Base-by-base conservation (phyloP, 805 yeast genomes). In the Jamesozyma lodderae region DNA sequence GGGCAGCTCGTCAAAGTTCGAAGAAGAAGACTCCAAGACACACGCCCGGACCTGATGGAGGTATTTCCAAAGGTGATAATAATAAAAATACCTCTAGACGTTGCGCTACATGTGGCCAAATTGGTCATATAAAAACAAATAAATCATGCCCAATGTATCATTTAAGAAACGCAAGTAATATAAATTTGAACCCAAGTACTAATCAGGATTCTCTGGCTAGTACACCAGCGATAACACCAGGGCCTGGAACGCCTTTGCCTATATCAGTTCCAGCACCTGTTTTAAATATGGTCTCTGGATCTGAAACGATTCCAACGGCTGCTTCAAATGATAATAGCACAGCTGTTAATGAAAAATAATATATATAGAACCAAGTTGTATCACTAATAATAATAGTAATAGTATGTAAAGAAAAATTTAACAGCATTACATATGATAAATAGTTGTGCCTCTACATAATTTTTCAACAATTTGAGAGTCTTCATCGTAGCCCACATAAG, bases 91-190 rank as follows among this genome's bases (percentile, higher is more conserved):
- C 69, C 0, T 79, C 81, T 7, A 69, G 98, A 57, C 76, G 85
- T 53, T 90, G 98, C 64, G 88, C 94, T 3, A 81, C 92, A 0
- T 90, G 98, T 69, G 97, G 97, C 17, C 92, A 90, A 10, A 71
- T 83, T 45, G 98, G 97, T 0, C 98, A 90, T 59, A 90, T 90
- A 44, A 73, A 92, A 57, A 90, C 98, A 2, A 87, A 86, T 57
- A 70, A 70, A 46, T 67, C 90, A 2, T 90, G 98, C 64, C 98
- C 97, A 13, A 70, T 87, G 73, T 90, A 83, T 56, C 75, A 73
- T 26, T 37, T 37, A 21, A 37, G 40, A 37, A 32, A 37, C 17
- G 13, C 23, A n/a, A 29, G 29, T 14, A 30, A 7, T 14, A 29
- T 6, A n/a, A n/a, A n/a, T n/a, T n/a, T n/a, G n/a, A n/a, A n/a